These are phyloP conservation scores for Colletotrichum simmondsii DNA, from an alignment of 2,329 filamentous ascomycete genomes.

Conservation along the genomic window DNA sequence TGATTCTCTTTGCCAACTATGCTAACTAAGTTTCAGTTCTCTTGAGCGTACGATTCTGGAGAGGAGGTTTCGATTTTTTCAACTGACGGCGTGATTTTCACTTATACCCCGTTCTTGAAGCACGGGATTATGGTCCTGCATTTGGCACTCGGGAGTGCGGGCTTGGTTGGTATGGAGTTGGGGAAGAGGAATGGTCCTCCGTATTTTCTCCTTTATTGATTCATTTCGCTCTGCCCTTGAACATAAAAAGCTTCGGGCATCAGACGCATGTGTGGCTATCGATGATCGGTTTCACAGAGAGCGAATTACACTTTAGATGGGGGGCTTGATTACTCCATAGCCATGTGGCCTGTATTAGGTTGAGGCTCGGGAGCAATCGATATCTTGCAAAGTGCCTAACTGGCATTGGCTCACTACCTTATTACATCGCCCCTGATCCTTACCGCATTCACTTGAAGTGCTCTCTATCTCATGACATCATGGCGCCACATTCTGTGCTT, in stretches of 20 bases:
- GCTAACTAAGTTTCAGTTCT: constrained; percentile 26
- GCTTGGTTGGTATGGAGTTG: constrained; percentile 34
- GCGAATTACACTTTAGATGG: constrained; percentile 9
- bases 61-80: constrained; percentile 12
- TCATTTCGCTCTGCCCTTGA: constrained; percentile 1
- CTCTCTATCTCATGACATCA: background rate
- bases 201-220: constrained; percentile 30
- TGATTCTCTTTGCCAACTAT: constrained; percentile 33
- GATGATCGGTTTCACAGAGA: background rate
- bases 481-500: background rate
- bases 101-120: constrained; percentile 32
- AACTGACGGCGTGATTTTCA: constrained; percentile 29
- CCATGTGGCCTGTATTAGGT: background rate
- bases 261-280: constrained; percentile 14
- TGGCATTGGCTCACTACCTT: background rate
- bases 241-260: constrained; percentile 17
- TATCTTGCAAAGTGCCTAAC: background rate
- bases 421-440: background rate
- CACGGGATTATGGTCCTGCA: constrained; percentile 33
- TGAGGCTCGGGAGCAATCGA: constrained; percentile 1
- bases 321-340: constrained; percentile 30
- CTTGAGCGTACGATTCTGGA: constrained; percentile 13
- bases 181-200: constrained; percentile 26
- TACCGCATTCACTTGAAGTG: background rate
- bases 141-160: constrained; percentile 33